phyloP scores from a whole-genome alignment of 768 basidiomycete species.

The Leccinum subtestaceum region DNA sequence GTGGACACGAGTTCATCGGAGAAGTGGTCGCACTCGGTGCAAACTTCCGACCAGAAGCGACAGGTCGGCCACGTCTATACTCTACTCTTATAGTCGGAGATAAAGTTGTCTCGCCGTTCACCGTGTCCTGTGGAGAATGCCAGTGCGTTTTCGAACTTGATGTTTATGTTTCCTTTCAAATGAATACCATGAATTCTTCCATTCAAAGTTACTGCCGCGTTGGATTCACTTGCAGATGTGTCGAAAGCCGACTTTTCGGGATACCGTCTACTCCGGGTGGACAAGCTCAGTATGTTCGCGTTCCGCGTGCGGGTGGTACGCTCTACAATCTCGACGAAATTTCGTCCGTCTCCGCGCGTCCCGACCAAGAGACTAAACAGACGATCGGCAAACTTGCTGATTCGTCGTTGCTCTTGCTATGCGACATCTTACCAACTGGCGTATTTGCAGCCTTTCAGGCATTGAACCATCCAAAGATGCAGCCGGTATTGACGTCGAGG shows the following conservation, averaged over 20 bases:
- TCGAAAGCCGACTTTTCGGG: slow-evolving; percentile 61
- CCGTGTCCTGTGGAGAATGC: slow-evolving; percentile 82
- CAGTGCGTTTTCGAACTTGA: slow-evolving; percentile 45
- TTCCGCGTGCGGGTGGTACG: slow-evolving; percentile 78
- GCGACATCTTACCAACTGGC: slow-evolving; percentile 79
- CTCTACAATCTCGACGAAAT: slow-evolving; percentile 60
- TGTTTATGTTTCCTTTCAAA: not conserved
- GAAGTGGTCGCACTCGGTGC: slow-evolving; percentile 65
- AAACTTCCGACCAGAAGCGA: slow-evolving; percentile 43
- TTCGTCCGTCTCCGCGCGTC: slow-evolving; percentile 17
- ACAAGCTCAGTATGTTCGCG: slow-evolving; percentile 77
- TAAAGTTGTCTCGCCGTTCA: slow-evolving; percentile 79
- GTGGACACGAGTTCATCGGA: slow-evolving; percentile 79
- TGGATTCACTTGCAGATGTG: slow-evolving; percentile 72
- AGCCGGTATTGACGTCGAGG: slow-evolving; percentile 53
- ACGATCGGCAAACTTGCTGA: slow-evolving; percentile 49
- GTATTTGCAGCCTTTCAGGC: slow-evolving; percentile 74
- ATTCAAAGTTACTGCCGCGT: slow-evolving; percentile 59
- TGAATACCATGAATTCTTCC: not conserved
- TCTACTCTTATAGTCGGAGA: slow-evolving; percentile 65
- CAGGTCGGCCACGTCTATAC: slow-evolving; percentile 61
- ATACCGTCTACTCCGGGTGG: slow-evolving; percentile 64
- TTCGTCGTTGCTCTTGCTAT: slow-evolving; percentile 65
- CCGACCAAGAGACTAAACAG: slow-evolving; percentile 31
- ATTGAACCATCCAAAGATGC: slow-evolving; percentile 67